Evolutionary conservation across 2,329 filamentous ascomycete genomes (phyloP).

Genomic region (Epicoccum nigrum): DNA sequence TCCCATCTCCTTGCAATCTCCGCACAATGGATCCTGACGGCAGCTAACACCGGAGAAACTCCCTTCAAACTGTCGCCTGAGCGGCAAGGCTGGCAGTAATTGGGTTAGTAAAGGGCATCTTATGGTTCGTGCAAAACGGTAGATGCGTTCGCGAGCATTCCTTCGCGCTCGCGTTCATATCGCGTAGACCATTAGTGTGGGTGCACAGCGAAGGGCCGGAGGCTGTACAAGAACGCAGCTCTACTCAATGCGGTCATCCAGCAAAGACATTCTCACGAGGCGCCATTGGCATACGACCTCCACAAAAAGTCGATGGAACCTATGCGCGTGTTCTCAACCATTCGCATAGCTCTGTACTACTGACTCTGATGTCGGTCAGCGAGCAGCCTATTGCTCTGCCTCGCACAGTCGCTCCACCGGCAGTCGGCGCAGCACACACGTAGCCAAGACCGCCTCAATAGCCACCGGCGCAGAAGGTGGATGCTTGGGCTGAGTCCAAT

Average conservation of each 20-base stretch:
- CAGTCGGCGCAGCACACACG: conserved; percentile 4
- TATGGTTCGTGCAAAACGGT: conserved; percentile 3
- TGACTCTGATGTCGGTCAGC: neutral
- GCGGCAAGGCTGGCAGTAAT: conserved; percentile 8
- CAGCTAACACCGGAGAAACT: conserved; percentile 9
- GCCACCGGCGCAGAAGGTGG: neutral
- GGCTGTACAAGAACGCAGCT: conserved; percentile 17
- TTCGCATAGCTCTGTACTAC: neutral
- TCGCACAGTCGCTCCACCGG: conserved; percentile 8
- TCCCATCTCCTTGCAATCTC: conserved; percentile 17
- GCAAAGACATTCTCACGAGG: neutral
- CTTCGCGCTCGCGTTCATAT: conserved; percentile 10
- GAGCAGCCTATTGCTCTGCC: conserved; percentile 12
- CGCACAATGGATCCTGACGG: conserved; percentile 16
- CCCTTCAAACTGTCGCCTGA: conserved; percentile 4
- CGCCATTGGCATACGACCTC: conserved; percentile 6
- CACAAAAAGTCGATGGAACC: neutral
- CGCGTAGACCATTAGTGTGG: conserved; percentile 10
- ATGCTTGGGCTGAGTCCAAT: conserved; percentile 1
- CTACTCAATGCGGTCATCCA: conserved; percentile 3
- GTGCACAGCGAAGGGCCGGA: conserved; percentile 13
- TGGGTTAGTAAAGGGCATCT: neutral
- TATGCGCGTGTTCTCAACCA: neutral
- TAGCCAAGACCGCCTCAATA: conserved; percentile 8
- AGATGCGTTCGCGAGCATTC: conserved; percentile 9